These are phyloP conservation scores for Anthoceros angustus DNA, from an alignment of 225 moss, liverwort and hornwort species.

Conservation along the genomic window DNA sequence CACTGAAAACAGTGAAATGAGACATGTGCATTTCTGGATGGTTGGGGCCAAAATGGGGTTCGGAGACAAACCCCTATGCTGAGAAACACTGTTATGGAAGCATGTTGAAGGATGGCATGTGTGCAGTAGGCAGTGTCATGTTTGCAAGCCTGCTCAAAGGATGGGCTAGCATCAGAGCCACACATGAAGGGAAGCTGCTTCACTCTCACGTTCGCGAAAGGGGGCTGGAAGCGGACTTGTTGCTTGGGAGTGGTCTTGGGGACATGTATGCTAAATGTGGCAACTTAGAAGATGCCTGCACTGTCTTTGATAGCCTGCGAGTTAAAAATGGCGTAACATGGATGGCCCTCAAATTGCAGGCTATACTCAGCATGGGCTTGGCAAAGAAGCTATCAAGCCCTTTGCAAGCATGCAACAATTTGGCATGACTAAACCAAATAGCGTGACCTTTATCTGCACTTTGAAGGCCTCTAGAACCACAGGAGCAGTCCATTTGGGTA, in stretches of 20 bases:
- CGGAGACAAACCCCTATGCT: too few species aligned
- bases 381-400: not conserved
- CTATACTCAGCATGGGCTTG: not conserved
- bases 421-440: not conserved
- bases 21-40: too few species aligned
- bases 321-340: not conserved
- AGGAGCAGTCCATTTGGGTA: not conserved
- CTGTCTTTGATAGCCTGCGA: not conserved
- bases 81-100: not conserved
- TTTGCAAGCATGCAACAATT: not conserved
- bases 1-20: too few species aligned
- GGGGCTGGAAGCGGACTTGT: not conserved
- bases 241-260: not conserved
- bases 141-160: not conserved
- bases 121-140: not conserved
- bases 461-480: not conserved
- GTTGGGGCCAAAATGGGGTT: not conserved
- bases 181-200: not conserved
- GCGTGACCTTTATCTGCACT: not conserved
- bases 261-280: slow-evolving; percentile 1
- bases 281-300: not conserved
- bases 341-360: not conserved
- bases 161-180: not conserved
- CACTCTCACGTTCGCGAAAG: not conserved
- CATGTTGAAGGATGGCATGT: not conserved